Percentiles rank a stretch among this genome's conserved stretches.
These are phyloP conservation scores for Blastobotrys indianensis DNA, from an alignment of 1,139 yeast genomes.

Conservation along the genomic window DNA sequence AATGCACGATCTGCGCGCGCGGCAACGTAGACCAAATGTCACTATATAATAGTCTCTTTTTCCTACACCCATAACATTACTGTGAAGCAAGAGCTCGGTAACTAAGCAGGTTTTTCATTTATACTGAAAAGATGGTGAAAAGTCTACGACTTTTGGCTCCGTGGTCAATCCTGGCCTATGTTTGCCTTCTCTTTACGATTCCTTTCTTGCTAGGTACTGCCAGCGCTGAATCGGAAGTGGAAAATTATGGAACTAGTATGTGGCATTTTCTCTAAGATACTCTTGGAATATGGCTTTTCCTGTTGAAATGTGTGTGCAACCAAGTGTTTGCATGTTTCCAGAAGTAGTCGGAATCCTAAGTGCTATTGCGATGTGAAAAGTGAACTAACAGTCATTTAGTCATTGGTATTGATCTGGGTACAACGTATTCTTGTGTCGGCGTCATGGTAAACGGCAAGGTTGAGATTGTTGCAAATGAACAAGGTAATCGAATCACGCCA, in stretches of 20 bases:
- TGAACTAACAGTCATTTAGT: conserved; percentile 29
- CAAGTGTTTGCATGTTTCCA: no score
- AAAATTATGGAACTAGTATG: conserved; percentile 51
- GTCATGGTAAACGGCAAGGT: conserved; percentile 90
- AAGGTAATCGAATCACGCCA: conserved; percentile 98
- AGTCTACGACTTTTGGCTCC: conserved; percentile 32
- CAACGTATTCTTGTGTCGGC: conserved; percentile 91
- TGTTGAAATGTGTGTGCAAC: no score
- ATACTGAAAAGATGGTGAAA: conserved; percentile 4
- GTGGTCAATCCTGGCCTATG: conserved; percentile 51
- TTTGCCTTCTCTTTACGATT: conserved; percentile 50
- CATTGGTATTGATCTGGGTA: conserved; percentile 83
- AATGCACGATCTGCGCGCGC: no score
- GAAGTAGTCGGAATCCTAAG: no score
- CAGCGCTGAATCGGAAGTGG: conserved; percentile 42
- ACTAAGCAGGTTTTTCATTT: no score
- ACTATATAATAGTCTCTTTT: no score
- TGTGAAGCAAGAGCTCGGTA: no score
- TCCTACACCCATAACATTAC: no score
- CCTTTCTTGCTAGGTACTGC: conserved; percentile 50
- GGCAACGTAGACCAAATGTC: no score
- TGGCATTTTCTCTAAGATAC: no score
- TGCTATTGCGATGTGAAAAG: no score
- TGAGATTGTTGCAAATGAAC: conserved; percentile 91
- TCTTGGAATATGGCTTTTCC: no score